Evolutionary conservation across 306 rosid genomes (phyloP).

Genomic region (Gleditsia sinensis): DNA sequence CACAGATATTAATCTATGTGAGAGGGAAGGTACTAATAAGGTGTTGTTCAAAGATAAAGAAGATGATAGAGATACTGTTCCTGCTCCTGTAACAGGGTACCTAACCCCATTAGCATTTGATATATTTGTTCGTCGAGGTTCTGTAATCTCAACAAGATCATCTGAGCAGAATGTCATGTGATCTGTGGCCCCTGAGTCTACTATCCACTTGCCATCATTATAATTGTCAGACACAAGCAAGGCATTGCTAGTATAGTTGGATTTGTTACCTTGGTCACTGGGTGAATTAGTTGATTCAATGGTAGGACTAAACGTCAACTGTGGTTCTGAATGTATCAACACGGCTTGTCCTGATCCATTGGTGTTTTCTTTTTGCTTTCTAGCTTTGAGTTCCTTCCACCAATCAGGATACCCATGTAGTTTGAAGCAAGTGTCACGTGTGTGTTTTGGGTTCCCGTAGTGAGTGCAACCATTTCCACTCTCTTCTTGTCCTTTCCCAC

Average conservation of each 20-base stretch:
- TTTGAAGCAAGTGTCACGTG: constrained; percentile 7
- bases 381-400: constrained; percentile 5
- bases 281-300: neutral
- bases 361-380: neutral
- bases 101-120: neutral
- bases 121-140: neutral
- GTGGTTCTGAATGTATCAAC: neutral
- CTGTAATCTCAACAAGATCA: neutral
- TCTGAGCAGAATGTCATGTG: neutral
- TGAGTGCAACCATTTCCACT: constrained; percentile 5
- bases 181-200: neutral
- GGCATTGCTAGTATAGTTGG: too few relatives aligned
- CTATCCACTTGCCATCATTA: neutral
- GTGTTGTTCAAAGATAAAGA: neutral
- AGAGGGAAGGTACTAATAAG: too few relatives aligned
- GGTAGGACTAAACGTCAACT: neutral
- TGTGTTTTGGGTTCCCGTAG: constrained; percentile 19
- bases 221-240: neutral
- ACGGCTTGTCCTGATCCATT: neutral
- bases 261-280: neutral
- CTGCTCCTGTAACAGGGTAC: neutral
- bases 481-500: neutral
- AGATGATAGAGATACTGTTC: neutral
- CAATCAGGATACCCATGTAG: constrained; percentile 2
- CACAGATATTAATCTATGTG: too few relatives aligned